phyloP scores from a whole-genome alignment of 345 rosid genomes.

The Lumnitzera racemosa region DNA sequence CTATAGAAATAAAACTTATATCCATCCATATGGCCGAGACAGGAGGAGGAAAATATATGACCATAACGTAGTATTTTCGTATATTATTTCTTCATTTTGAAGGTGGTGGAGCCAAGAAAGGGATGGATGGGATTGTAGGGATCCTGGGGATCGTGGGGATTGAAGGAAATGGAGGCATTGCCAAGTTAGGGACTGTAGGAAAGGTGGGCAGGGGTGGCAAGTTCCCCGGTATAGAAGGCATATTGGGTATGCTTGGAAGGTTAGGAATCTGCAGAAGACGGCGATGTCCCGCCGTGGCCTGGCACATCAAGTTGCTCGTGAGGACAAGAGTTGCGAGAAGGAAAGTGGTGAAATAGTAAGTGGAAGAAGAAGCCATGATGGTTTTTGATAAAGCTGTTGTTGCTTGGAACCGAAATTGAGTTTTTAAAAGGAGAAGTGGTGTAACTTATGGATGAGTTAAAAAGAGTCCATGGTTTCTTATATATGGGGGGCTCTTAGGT shows the following conservation, averaged over 20 bases:
- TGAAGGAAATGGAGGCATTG: slow-evolving; percentile 6
- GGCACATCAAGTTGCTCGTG: neutral
- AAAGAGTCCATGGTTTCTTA: neutral
- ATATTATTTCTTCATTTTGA: too few relatives aligned
- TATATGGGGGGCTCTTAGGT: neutral
- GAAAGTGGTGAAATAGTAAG: neutral
- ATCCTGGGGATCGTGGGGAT: neutral
- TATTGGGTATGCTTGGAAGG: neutral
- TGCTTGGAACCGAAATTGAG: neutral
- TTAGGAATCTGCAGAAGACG: slow-evolving; percentile 12
- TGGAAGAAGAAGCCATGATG: slow-evolving; percentile 10
- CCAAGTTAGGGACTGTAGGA: neutral
- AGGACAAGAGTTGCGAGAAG: slow-evolving; percentile 2
- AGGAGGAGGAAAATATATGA: too few relatives aligned
- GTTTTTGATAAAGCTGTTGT: neutral
- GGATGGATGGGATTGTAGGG: too few relatives aligned
- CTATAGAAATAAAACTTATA: too few relatives aligned
- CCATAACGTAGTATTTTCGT: too few relatives aligned
- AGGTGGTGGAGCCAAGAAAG: too few relatives aligned
- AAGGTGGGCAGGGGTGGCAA: neutral
- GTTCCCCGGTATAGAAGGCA: neutral
- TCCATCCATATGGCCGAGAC: too few relatives aligned
- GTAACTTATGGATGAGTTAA: neutral
- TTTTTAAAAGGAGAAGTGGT: neutral
- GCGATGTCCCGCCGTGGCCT: slow-evolving; percentile 6